Conservation (phyloP, 306 rosid species). For the Prunus campanulata region DNA sequence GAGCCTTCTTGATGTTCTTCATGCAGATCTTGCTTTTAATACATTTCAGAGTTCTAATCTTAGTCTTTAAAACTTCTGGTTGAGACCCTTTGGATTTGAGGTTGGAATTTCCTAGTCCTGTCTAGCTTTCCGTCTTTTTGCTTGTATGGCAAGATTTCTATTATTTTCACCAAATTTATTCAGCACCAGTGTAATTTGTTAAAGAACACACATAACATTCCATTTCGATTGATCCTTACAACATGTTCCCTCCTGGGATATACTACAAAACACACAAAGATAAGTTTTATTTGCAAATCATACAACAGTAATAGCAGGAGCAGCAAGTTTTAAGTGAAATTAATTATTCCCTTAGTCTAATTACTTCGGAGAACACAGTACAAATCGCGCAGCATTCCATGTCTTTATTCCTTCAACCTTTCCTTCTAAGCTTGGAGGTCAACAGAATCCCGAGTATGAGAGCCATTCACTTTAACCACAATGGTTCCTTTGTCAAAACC, state of each 20-base stretch:
- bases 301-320: background rate
- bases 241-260: background rate
- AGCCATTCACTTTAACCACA: background rate
- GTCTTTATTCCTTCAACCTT: background rate
- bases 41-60: background rate
- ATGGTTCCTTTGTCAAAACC: background rate
- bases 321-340: background rate
- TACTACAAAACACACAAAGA: background rate
- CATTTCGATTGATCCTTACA: background rate
- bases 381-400: background rate
- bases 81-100: background rate
- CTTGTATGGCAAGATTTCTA: too few species aligned
- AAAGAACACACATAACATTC: background rate
- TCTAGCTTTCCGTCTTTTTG: too few species aligned
- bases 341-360: background rate
- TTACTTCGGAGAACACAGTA: background rate
- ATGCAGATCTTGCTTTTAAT: background rate
- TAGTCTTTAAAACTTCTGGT: background rate
- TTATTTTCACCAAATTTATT: too few species aligned
- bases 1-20: too few species aligned
- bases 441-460: background rate
- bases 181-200: background rate
- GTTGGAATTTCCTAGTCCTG: background rate
- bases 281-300: background rate
- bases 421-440: conserved; percentile 2